Base-by-base conservation (phyloP, 169 alveolate genomes). In the Plasmodium falciparum region DNA sequence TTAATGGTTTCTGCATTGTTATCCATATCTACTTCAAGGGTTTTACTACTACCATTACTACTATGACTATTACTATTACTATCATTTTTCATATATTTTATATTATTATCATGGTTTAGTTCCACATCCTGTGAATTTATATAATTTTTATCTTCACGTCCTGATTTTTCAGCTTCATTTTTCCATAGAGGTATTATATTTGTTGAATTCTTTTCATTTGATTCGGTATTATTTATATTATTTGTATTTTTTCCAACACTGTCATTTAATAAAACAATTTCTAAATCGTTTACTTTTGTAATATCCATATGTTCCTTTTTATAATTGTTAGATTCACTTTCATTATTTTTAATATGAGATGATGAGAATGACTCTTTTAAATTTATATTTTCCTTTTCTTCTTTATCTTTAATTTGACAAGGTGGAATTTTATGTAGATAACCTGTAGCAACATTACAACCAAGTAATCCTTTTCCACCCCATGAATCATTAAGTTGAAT, bases 381-480 rank as follows among this genome's bases (percentile, higher is more conserved):
- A 43, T 62, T 7, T 15, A 13, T 45, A 7, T 52, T 9, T 70
- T 17, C 58, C 56, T 24, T 80, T 13, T 49, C 15, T 33, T 26
- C 7, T 5, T 52, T 29, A 29, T 2, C 47, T 39, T 39, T 39
- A 39, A 39, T 39, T 26, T 62, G 43, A 39, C 73, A 83, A 54
- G 17, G 2, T 8, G 95, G 94, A 45, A 94, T 93, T 24, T 91
- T 80, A 86, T 93, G 93, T 24, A 92, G 52, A 65, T 78, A 85
- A 4, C 95, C 94, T 26, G 83, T 83, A 15, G 88, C 94, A 17
- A 93, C 58, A 49, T 92, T 93, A 24, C 95, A 91, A 20, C 95
- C 96, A 15, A 94, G 86, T 20, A 95, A 86, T 26, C 95, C 96
- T 15, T 58, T 58, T 17, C 95, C 93, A 33, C 93, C 94, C 95